phyloP scores from a whole-genome alignment of 2,329 filamentous ascomycete genomes.

The Venturia aucupariae region DNA sequence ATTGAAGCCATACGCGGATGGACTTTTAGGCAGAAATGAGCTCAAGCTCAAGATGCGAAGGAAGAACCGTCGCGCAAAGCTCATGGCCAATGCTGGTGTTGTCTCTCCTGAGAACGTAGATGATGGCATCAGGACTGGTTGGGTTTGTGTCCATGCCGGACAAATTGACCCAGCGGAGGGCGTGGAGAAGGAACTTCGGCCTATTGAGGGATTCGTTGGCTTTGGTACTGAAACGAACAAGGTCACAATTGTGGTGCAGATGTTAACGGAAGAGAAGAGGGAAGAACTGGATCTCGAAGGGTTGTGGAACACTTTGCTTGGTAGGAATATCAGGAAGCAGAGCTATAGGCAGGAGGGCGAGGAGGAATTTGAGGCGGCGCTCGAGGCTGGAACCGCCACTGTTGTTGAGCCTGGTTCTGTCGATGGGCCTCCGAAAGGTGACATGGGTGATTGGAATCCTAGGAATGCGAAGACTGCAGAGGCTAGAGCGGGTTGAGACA shows the following conservation, averaged over 20 bases:
- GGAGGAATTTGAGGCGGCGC: not conserved
- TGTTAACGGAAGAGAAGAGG: conserved; percentile 63
- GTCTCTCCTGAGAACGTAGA: conserved; percentile 48
- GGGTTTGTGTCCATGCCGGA: conserved; percentile 90
- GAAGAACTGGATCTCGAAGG: conserved; percentile 57
- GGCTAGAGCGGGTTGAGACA: not conserved
- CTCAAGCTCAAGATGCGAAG: conserved; percentile 77
- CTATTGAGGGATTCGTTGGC: conserved; percentile 56
- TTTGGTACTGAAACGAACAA: conserved; percentile 56
- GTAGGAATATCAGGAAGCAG: conserved; percentile 7
- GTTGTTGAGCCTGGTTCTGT: not conserved
- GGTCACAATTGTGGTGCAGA: conserved; percentile 58
- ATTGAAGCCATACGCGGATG: conserved; percentile 71
- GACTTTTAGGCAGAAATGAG: conserved; percentile 81
- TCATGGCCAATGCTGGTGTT: conserved; percentile 64
- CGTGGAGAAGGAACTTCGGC: conserved; percentile 4
- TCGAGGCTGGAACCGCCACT: not conserved
- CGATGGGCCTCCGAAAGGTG: not conserved
- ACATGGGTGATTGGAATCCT: not conserved
- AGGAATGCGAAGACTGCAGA: not conserved
- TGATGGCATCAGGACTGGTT: conserved; percentile 84
- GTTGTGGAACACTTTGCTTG: conserved; percentile 41
- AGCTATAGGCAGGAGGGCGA: not conserved
- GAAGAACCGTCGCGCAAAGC: conserved; percentile 69
- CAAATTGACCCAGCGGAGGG: conserved; percentile 48